Evolutionary conservation across 2,329 filamentous ascomycete species (phyloP), one percentile per base, ranked within the genome.

Genomic region (Thelonectria rubi): DNA sequence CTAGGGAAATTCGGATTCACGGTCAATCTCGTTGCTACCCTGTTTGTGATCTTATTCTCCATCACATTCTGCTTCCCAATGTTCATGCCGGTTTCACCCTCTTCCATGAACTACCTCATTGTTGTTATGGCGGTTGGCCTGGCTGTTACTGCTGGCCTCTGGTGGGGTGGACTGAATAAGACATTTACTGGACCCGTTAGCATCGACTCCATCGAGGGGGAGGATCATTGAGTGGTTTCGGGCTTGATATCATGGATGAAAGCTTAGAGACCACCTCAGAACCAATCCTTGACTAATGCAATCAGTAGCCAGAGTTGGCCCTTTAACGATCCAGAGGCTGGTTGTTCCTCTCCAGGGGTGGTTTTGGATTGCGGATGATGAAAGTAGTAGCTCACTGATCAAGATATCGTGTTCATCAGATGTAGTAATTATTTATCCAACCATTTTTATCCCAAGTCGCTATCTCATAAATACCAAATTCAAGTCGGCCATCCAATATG

Each of bases 41-140:
- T 67, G 0, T 72, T 71, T 37, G 68, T 67, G 1, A 32, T 58
- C 6, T 61, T 72, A 30, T 72, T 70, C 30, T 69, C 69, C 15
- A 42, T 72, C 9, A 69, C 58, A 9, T 71, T 72, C 10, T 72
- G 69, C 26, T 72, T 71, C 3, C 69, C 69, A 0, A 37, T 63
- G 0, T 65, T 63, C 2, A 67, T 67, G 56, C 69, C 69, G 0
- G 58, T 71, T 1, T 56, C 59, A 0, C 32, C 62, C 0, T 56
- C 55, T 11, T 71, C 69, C 0, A 72, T 72, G 69, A 72, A 72
- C 50, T 72, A 72, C 26, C 37, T 72, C 4, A 62, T 70, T 15
- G 69, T 72, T 0, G 69, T 72, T 1, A 69, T 72, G 65, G 66
- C 66, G 3, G 62, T 68, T 4, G 69, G 68, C 1, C 45, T 71